Base-by-base conservation (phyloP, 2,329 filamentous ascomycete genomes). In the Aureobasidium sp. region DNA sequence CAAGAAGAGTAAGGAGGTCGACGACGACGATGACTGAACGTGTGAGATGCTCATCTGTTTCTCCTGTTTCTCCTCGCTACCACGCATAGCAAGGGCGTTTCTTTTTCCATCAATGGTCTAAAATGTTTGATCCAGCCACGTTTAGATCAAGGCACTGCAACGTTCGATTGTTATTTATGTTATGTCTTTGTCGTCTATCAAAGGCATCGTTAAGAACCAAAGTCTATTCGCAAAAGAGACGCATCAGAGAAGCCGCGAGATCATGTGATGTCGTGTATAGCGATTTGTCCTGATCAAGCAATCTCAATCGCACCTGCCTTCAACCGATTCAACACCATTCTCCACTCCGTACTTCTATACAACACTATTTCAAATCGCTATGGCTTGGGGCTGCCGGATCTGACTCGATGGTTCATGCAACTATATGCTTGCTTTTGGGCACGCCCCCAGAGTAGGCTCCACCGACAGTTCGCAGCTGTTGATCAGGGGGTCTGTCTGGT, bases 61-160 rank as follows among this genome's bases (percentile, higher is more conserved):
- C 38, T 29, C 23, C 17, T 38, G 8, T 53, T 40, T n/a, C n/a
- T 13, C 15, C 21, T 53, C 19, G 21, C 47, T 49, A 7, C 19
- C 29, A 25, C 23, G 53, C 42, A 46, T 57, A 57, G 53, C 53
- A 46, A 42, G 53, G 53, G 17, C 19, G 25, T 57, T 46, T 19
- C 13, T 9, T 17, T n/a, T 38, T 33, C 2, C 11, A 43, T 43
- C 17, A 13, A 55, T 23, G 37, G 25, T 17, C 13, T 42, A 43
- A 25, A 43, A 25, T 17, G 13, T n/a, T 45, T 25, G 29, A 57
- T 25, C 21, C 47, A 31, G 29, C 27, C 29, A 15, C 17, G 9
- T 31, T 61, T 43, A 62, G 13, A 62, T 38, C 31, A 77, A 67
- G 2, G 77, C 74, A 7, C 76, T 51, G 47, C 47, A 17, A 29